These are phyloP conservation scores for Coniferiporia sulphurascens DNA, from an alignment of 1,284 basidiomycete genomes.

Conservation along the genomic window DNA sequence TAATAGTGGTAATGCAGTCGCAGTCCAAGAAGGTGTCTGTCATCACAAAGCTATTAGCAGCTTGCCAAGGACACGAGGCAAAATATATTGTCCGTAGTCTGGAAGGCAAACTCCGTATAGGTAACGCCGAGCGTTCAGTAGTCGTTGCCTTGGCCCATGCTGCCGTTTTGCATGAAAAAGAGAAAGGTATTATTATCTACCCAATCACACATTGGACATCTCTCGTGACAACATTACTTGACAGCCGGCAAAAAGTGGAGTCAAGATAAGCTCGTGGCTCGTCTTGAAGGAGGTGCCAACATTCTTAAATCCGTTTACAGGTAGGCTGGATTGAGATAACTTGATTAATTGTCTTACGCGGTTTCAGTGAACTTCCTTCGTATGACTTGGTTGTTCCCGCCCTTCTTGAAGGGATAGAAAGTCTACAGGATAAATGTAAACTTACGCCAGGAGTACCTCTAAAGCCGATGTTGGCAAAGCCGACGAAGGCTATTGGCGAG, in stretches of 20 bases:
- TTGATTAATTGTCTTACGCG: not conserved
- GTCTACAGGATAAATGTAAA: conserved; percentile 75
- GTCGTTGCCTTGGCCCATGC: conserved; percentile 87
- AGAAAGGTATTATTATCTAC: conserved; percentile 44
- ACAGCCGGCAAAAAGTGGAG: conserved; percentile 70
- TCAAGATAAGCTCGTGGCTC: conserved; percentile 66
- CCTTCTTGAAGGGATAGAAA: conserved; percentile 77
- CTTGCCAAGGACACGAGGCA: conserved; percentile 85
- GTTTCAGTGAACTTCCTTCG: conserved; percentile 80
- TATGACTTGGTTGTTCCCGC: conserved; percentile 96
- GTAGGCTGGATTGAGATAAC: conserved; percentile 35
- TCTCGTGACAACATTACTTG: conserved; percentile 6
- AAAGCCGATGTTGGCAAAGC: conserved; percentile 99
- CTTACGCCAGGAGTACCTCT: conserved; percentile 94
- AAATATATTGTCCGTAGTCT: conserved; percentile 96
- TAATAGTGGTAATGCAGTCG: conserved; percentile 44
- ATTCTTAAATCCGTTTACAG: conserved; percentile 91
- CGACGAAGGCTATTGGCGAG: conserved; percentile 98
- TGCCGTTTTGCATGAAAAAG: conserved; percentile 72
- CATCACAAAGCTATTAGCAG: conserved; percentile 91
- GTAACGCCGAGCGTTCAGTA: conserved; percentile 92
- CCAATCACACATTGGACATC: not conserved
- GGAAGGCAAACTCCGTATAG: conserved; percentile 96
- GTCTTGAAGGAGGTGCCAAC: conserved; percentile 77
- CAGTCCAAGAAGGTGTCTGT: conserved; percentile 94